phyloP scores from a whole-genome alignment of 2,329 filamentous ascomycete genomes.

The Tolypocladium paradoxum region DNA sequence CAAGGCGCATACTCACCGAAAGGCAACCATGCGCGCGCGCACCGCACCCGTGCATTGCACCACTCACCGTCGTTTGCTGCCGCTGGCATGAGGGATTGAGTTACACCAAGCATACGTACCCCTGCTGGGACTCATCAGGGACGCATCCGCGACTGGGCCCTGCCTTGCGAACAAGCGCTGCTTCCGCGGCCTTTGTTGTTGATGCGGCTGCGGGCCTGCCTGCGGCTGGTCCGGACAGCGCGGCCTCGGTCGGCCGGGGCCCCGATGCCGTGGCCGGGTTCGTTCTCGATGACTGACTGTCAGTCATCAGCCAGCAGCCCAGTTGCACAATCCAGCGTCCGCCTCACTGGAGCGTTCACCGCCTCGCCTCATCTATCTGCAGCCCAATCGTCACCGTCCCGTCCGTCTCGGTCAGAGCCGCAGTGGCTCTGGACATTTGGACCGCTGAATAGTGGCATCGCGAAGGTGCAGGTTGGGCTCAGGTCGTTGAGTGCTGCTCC shows the following conservation, averaged over 20 bases:
- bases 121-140: background rate
- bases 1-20: background rate
- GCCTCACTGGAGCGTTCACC: constrained; percentile 3
- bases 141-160: background rate
- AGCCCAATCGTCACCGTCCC: background rate
- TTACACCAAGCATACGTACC: background rate
- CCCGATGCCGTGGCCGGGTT: background rate
- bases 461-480: background rate
- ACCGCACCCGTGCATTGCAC: background rate
- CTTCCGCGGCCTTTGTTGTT: background rate
- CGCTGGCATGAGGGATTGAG: background rate
- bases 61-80: background rate
- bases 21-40: background rate
- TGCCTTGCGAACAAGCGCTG: background rate
- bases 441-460: background rate
- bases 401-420: background rate
- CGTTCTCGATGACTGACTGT: background rate
- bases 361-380: constrained; percentile 1
- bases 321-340: background rate
- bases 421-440: background rate
- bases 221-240: background rate
- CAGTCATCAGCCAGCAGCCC: background rate
- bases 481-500: background rate
- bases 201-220: background rate
- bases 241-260: background rate